A percentile compares a stretch with the other conserved stretches of the same genome.
phyloP scores from a whole-genome alignment of 2,329 filamentous ascomycete species.

The Esteya vermicola region DNA sequence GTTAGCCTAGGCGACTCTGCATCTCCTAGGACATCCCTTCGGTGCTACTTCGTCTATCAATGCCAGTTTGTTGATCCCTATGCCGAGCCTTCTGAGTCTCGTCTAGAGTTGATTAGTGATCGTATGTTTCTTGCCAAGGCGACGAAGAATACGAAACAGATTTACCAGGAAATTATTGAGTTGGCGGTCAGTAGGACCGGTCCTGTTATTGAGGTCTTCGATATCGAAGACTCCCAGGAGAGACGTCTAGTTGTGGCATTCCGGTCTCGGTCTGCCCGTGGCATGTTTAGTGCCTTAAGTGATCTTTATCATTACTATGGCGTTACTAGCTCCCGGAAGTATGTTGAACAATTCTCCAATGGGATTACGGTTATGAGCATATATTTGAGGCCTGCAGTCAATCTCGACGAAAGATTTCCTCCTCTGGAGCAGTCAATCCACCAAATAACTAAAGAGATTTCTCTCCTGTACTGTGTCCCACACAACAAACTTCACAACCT shows the following conservation, averaged over 20 bases:
- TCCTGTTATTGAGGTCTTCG: slow-evolving; percentile 94
- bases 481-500: slow-evolving; percentile 91
- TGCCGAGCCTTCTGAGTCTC: slow-evolving; percentile 65
- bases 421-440: slow-evolving; percentile 90
- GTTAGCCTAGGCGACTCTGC: slow-evolving; percentile 53
- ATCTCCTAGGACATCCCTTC: slow-evolving; percentile 64
- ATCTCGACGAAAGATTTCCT: slow-evolving; percentile 41
- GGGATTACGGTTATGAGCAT: slow-evolving; percentile 95
- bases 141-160: slow-evolving; percentile 84
- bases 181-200: slow-evolving; percentile 73
- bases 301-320: slow-evolving; percentile 99
- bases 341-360: slow-evolving; percentile 97
- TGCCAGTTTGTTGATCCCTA: slow-evolving; percentile 73
- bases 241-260: slow-evolving; percentile 93
- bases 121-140: slow-evolving; percentile 92
- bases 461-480: slow-evolving; percentile 90
- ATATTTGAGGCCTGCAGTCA: slow-evolving; percentile 65
- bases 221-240: slow-evolving; percentile 81
- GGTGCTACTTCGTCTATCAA: slow-evolving; percentile 98
- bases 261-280: slow-evolving; percentile 80
- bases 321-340: slow-evolving; percentile 89
- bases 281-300: slow-evolving; percentile 87
- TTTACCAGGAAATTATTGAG: slow-evolving; percentile 89
- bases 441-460: slow-evolving; percentile 98
- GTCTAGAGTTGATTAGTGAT: slow-evolving; percentile 83